Base-by-base conservation (phyloP, 331 rosid species). In the Pyracantha coccinea region DNA sequence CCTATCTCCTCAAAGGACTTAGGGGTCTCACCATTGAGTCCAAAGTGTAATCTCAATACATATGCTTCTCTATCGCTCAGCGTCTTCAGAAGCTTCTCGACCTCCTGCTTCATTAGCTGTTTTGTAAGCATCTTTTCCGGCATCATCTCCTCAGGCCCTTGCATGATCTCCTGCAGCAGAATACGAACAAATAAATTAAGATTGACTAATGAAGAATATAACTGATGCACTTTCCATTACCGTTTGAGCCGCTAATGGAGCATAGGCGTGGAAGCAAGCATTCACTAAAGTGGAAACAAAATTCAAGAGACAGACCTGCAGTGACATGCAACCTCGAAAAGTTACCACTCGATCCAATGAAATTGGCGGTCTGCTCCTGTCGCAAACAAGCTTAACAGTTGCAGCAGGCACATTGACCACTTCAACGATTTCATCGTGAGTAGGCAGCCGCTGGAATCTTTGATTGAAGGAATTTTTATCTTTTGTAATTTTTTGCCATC, bases 1-100 rank as follows among this genome's bases (percentile, higher is more conserved):
- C 93, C 98, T 58, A 91, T 89, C 83, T 91, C 97, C 80, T 87
- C 91, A 69, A 66, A 88, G 16, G 96, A 82, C 19, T 20, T 52
- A 19, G 95, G 90, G 11, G 79, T 71, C 35, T 82, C 79, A 77
- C 93, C 97, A 71, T 77, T 66, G 28, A 91, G 84, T 66, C 97
- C 96, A 71, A 82, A 93, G 78, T 75, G 75, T 62, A 90, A 80
- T 77, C 72, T 86, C 78, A 91, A 71, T 38, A 88, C 82, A 60
- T 73, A 62, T 79, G 81, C 89, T 78, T 91, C 98, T 74, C 98
- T 85, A 55, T 85, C 68, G 14, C 79, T 80, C 19, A 93, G 86
- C 29, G 64, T 82, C 69, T 66, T 79, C 12, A 90, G 78, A 75
- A 93, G 85, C 80, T 74, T 84, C 81, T 64, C 75, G 61, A 85